Conservation (phyloP, 148 eudicot genomes). For the Silene conica region DNA sequence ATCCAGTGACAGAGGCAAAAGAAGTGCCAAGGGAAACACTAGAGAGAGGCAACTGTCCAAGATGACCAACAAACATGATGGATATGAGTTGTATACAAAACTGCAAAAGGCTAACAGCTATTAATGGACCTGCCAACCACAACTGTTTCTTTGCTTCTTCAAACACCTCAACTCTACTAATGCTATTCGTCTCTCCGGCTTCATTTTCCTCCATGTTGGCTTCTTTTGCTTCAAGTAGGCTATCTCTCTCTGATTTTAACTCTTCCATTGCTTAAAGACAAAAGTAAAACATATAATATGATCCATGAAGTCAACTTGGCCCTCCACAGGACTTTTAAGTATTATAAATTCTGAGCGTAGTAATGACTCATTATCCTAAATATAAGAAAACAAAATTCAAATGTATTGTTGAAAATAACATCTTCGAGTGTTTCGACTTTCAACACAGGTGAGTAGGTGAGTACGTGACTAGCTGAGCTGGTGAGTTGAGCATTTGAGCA, state of each 20-base stretch:
- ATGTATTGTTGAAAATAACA: too few species aligned
- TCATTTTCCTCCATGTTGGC: neutral
- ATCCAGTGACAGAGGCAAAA: conserved; percentile 31
- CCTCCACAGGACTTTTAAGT: neutral
- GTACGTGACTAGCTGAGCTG: too few species aligned
- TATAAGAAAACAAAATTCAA: too few species aligned
- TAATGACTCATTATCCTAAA: too few species aligned
- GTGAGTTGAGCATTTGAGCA: too few species aligned
- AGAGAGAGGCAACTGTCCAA: conserved; percentile 27
- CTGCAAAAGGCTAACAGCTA: conserved; percentile 25
- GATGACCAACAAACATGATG: conserved; percentile 37
- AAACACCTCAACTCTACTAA: conserved; percentile 7
- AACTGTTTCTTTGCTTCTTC: conserved; percentile 29
- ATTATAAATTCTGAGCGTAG: too few species aligned
- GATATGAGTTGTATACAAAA: too few species aligned
- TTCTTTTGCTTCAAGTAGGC: neutral
- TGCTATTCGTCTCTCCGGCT: neutral
- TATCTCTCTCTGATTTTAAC: neutral
- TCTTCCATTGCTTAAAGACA: neutral
- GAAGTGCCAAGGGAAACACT: conserved; percentile 36
- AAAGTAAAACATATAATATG: neutral
- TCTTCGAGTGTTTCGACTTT: too few species aligned
- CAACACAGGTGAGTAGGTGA: too few species aligned
- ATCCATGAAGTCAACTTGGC: neutral
- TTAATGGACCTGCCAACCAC: conserved; percentile 26